Evolutionary conservation across 192 early-diverging fungal genomes (phyloP), one percentile per base, ranked within the genome.

Genomic region (Coemansia sp.): DNA sequence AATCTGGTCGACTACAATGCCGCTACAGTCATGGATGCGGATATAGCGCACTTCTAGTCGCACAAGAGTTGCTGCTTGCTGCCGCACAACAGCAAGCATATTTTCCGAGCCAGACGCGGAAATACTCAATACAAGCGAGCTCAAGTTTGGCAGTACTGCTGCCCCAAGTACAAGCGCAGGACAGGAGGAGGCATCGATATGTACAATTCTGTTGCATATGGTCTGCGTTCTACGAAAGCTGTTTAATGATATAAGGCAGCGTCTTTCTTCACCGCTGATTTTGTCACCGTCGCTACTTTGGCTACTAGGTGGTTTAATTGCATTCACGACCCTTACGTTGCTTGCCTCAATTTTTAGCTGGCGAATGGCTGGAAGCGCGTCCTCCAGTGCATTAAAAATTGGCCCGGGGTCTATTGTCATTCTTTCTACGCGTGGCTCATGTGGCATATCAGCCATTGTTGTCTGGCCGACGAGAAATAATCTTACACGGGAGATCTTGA

Each of bases 11-110:
- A 12, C 26, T 1, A 73, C 21, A 22, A 74, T 28, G 16, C 18
- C 23, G 8, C 9, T 8, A 16, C 72, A 74, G 14, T 60, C 53
- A 23, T 56, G 52, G 7, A 68, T 48, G 10, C 31, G 60, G 5
- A 73, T 55, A 44, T 69, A 51, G 9, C 49, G 61, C 22, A 69
- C 28, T 1, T 52, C 30, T 6, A 75, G 62, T 8, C 8, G 9
- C 8, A 38, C 62, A 26, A 74, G 62, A 4, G 52, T 57, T 1
- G 41, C 30, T 38, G 72, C 64, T 32, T 73, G 70, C 10, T 54
- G 48, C 24, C 56, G 68, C 21, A 50, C 60, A 34, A 69, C 25
- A 7, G 53, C 49, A 18, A 56, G 18, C 19, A 32, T 47, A 21
- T 60, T 26, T n/a, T 21, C 28, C 18, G 38, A 8, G 47, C 44